These are phyloP conservation scores for Diaporthe helianthi DNA, from an alignment of 2,329 filamentous ascomycete genomes.

Conservation along the genomic window DNA sequence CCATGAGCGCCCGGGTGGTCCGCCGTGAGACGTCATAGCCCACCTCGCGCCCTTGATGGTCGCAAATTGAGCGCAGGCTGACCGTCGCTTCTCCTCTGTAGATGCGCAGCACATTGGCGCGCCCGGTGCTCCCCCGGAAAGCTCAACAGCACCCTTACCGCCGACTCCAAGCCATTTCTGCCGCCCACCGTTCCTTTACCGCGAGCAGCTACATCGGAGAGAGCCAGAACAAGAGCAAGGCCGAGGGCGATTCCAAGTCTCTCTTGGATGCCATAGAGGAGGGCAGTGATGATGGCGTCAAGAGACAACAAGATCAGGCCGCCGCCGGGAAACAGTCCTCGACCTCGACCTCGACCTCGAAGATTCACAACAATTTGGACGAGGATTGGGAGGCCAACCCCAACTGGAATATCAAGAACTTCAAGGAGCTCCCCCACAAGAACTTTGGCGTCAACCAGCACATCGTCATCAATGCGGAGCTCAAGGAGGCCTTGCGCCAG, in stretches of 20 bases:
- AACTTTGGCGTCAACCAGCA: slow-evolving; percentile 96
- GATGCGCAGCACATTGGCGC: slow-evolving; percentile 30
- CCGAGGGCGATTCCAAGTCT: slow-evolving; percentile 11
- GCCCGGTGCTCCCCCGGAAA: slow-evolving; percentile 19
- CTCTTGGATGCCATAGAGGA: slow-evolving; percentile 8
- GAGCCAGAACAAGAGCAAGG: slow-evolving; percentile 3
- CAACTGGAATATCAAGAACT: slow-evolving; percentile 73
- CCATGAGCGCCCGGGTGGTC: neutral
- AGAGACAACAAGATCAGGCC: slow-evolving; percentile 3
- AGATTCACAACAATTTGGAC: slow-evolving; percentile 36
- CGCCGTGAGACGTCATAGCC: slow-evolving; percentile 28
- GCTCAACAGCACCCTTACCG: slow-evolving; percentile 27
- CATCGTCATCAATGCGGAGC: slow-evolving; percentile 93
- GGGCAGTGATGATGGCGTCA: slow-evolving; percentile 3
- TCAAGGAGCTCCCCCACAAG: slow-evolving; percentile 76
- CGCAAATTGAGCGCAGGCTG: slow-evolving; percentile 15
- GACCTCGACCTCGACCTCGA: too few relatives aligned
- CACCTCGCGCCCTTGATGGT: neutral
- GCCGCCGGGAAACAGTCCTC: neutral
- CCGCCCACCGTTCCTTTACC: slow-evolving; percentile 28
- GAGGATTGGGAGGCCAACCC: slow-evolving; percentile 78
- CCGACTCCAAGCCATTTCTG: slow-evolving; percentile 31
- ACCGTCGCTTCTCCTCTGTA: slow-evolving; percentile 18
- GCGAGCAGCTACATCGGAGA: slow-evolving; percentile 28
- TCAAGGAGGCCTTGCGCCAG: slow-evolving; percentile 87